Base-by-base conservation (phyloP, 2,329 filamentous ascomycete species). In the Macrophomina tecta region DNA sequence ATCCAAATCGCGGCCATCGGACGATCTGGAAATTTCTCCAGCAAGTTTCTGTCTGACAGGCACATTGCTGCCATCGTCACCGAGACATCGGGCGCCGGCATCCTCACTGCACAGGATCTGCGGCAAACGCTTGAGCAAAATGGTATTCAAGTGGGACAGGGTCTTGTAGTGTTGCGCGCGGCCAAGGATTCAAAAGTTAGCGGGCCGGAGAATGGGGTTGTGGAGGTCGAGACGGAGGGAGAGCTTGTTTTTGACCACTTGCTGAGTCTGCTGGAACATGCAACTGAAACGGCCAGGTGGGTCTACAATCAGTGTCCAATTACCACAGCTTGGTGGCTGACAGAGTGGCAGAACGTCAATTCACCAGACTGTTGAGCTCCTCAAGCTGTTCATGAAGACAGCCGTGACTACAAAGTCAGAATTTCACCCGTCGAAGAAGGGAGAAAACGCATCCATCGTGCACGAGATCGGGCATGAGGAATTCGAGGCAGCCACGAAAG, bases 181-280 rank as follows among this genome's bases (percentile, higher is more conserved):
- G 75, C 45, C 5, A 36, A 34, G 14, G 74, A 8, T 73, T 72
- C 65, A 65, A 73, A 68, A 67, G 72, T 65, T 69, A 66, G 6
- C 51, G 76, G 74, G 11, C 67, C 65, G 5, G 70, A 73, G 40
- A 66, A 67, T 14, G 67, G 69, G 36, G 53, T 75, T 1, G 62
- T 77, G 8, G 76, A 77, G 34, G 69, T 76, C 1, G 70, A 73
- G 32, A 65, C 70, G 0, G 58, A 69, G 3, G 69, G 68, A 12
- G 76, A 76, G 52, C 67, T 78, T 16, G 75, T 75, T 58, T 67
- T 72, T 16, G 73, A 78, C 68, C 76, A 78, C 67, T 40, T 77
- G 2, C 52, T 78, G 18, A 72, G 74, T 46, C 65, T 78, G 16
- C 67, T 78, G 1, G 73, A 69, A 40, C 70, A 71, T 60, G 70